Conservation (phyloP, 495 filamentous ascomycete species). For the Chaetomidium leptoderma region DNA sequence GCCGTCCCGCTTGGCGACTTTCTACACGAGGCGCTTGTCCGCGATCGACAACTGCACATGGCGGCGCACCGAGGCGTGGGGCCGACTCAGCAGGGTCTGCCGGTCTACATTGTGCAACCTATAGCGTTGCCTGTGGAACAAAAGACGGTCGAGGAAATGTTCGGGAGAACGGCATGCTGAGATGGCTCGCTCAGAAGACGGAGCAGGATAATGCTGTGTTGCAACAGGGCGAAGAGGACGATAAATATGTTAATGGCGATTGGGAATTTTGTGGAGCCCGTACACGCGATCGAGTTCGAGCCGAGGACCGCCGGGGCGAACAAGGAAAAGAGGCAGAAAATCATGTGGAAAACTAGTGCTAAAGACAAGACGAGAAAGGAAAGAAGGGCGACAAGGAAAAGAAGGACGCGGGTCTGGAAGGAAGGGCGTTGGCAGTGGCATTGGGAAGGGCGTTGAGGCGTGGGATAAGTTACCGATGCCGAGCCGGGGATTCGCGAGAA, state of each 20-base stretch:
- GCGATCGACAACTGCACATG: slow-evolving; percentile 6
- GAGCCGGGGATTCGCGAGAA: no score
- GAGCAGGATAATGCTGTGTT: not conserved
- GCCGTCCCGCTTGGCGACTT: slow-evolving; percentile 1
- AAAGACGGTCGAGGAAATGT: not conserved
- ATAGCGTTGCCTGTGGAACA: not conserved
- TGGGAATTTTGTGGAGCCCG: no score
- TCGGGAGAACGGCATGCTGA: not conserved
- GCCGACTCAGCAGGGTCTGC: not conserved
- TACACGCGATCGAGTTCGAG: no score
- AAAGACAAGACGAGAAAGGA: no score
- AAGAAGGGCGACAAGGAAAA: no score
- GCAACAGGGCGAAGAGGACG: not conserved
- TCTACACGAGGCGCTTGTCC: slow-evolving; percentile 7
- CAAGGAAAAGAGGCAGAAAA: no score
- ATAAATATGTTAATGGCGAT: not conserved
- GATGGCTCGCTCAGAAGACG: not conserved
- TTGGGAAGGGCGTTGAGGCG: no score
- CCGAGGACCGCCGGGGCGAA: no score
- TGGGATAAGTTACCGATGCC: no score
- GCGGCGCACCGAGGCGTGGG: not conserved
- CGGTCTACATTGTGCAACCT: not conserved
- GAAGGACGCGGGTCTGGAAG: no score
- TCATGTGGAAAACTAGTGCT: no score
- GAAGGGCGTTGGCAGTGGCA: no score